A percentile compares a stretch with the other conserved stretches of the same genome.
phyloP scores from a whole-genome alignment of 768 basidiomycete species.

The Tulasnella sp. region DNA sequence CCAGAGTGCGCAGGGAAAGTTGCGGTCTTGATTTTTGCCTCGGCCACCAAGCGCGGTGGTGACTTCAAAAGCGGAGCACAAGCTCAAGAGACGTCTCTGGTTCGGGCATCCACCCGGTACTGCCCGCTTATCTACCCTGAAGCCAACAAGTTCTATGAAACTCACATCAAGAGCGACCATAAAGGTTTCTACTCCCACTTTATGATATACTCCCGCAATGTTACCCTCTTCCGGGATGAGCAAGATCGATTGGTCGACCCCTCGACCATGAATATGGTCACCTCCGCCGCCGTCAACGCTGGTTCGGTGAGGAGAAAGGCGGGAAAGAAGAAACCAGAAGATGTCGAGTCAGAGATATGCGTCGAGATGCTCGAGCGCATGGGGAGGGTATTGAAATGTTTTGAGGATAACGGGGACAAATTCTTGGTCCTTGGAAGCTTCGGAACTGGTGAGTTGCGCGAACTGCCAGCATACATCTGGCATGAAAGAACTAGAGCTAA shows the following conservation, averaged over 20 bases:
- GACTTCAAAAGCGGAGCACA: conserved; percentile 73
- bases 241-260: conserved; percentile 60
- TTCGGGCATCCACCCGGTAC: conserved; percentile 73
- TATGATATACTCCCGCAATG: conserved; percentile 72
- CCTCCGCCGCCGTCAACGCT: conserved; percentile 77
- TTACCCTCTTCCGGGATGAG: conserved; percentile 67
- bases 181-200: conserved; percentile 73
- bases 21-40: conserved; percentile 76
- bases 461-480: background rate
- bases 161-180: conserved; percentile 52
- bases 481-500: background rate
- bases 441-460: conserved; percentile 53
- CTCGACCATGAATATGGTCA: conserved; percentile 65
- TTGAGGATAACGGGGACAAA: conserved; percentile 62
- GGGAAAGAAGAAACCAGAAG: conserved; percentile 37
- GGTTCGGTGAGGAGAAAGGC: conserved; percentile 49
- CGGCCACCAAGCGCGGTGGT: conserved; percentile 73
- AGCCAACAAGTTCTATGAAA: conserved; percentile 63
- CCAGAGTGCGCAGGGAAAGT: conserved; percentile 39
- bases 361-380: conserved; percentile 69
- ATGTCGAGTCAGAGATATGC: conserved; percentile 52
- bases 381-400: conserved; percentile 65
- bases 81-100: conserved; percentile 81
- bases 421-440: conserved; percentile 73
- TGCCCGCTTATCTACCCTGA: conserved; percentile 59